A percentile compares a stretch with the other conserved stretches of the same genome.
phyloP scores from a whole-genome alignment of 495 filamentous ascomycete genomes.

The Aspergillus indologenus region DNA sequence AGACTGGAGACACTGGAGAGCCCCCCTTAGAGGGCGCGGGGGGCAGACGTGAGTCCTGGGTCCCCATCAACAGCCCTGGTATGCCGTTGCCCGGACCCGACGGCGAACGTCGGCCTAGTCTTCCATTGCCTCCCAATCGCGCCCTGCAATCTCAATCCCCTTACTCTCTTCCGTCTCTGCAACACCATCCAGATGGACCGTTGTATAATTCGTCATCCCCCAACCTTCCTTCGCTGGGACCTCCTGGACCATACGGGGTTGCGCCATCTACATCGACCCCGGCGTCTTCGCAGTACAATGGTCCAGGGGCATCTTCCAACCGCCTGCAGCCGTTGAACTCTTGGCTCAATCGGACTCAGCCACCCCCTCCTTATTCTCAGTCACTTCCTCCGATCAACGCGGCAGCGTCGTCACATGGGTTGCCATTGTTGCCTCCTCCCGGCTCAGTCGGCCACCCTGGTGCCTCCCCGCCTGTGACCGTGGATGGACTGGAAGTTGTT shows the following conservation, averaged over 20 bases:
- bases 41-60: slow-evolving; percentile 44
- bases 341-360: slow-evolving; percentile 38
- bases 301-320: slow-evolving; percentile 25
- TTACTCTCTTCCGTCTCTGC: slow-evolving; percentile 42
- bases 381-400: slow-evolving; percentile 42
- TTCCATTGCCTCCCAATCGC: slow-evolving; percentile 38
- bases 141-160: slow-evolving; percentile 39
- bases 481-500: slow-evolving; percentile 29
- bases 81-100: slow-evolving; percentile 37
- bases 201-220: slow-evolving; percentile 38
- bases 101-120: slow-evolving; percentile 44
- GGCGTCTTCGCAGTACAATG: slow-evolving; percentile 32
- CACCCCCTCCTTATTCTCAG: slow-evolving; percentile 40
- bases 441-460: slow-evolving; percentile 33
- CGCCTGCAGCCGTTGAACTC: slow-evolving; percentile 44
- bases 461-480: slow-evolving; percentile 38
- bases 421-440: slow-evolving; percentile 37
- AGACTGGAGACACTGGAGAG: slow-evolving; percentile 38
- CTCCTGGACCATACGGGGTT: slow-evolving; percentile 15
- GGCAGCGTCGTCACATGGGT: slow-evolving; percentile 24
- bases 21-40: slow-evolving; percentile 31
- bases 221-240: slow-evolving; percentile 35
- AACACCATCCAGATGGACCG: slow-evolving; percentile 40
- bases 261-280: slow-evolving; percentile 25
- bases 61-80: slow-evolving; percentile 43